Conservation (phyloP, 2,329 filamentous ascomycete genomes). For the Akanthomyces uredinophilus region DNA sequence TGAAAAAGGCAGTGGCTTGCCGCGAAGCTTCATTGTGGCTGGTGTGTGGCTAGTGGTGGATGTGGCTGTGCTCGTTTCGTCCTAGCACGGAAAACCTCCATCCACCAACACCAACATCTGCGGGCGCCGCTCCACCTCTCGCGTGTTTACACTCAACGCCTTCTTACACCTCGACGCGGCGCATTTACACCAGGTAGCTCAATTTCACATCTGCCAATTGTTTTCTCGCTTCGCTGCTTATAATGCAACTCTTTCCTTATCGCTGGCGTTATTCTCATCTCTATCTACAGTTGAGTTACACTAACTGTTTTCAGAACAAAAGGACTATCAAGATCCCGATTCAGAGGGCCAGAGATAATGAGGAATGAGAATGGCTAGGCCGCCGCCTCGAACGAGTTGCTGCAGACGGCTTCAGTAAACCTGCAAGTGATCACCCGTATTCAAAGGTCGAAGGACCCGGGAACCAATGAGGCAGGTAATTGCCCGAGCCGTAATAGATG, state of each 20-base stretch:
- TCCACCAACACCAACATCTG: too few relatives aligned
- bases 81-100: background rate
- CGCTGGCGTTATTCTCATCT: too few relatives aligned
- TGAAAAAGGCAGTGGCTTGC: slow-evolving; percentile 11
- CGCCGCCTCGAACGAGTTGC: background rate
- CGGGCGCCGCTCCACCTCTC: too few relatives aligned
- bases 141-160: background rate
- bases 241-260: too few relatives aligned
- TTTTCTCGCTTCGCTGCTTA: too few relatives aligned
- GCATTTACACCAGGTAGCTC: too few relatives aligned
- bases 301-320: too few relatives aligned
- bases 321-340: too few relatives aligned
- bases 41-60: slow-evolving; percentile 2
- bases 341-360: too few relatives aligned
- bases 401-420: background rate
- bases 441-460: background rate
- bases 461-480: slow-evolving; percentile 1
- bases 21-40: slow-evolving; percentile 11
- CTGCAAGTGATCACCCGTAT: background rate
- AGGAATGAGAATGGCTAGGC: too few relatives aligned
- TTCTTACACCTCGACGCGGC: background rate
- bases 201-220: too few relatives aligned
- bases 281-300: too few relatives aligned
- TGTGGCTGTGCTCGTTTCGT: slow-evolving; percentile 1
- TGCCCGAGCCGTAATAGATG: background rate